Evolutionary conservation across 2,329 filamentous ascomycete genomes (phyloP).

Genomic region (Microdochium trichocladiopsis): DNA sequence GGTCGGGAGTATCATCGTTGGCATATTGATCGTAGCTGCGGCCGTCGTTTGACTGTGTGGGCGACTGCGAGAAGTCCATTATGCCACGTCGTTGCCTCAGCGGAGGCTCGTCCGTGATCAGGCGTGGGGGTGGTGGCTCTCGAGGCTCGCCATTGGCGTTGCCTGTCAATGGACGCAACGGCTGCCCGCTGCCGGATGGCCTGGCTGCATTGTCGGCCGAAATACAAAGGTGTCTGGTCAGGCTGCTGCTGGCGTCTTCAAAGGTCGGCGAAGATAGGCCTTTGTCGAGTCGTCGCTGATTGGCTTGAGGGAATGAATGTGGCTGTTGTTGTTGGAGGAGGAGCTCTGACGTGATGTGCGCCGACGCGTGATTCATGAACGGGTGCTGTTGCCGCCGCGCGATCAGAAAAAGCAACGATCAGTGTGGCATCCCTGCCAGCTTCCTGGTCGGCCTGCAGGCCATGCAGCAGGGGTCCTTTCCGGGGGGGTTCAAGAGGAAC

Average conservation of each 20-base stretch:
- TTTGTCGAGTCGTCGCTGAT: neutral
- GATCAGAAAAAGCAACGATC: neutral
- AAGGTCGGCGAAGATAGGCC: neutral
- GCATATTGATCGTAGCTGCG: slow-evolving; percentile 45
- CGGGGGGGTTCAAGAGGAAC: neutral
- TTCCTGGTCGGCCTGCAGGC: neutral
- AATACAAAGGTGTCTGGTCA: neutral
- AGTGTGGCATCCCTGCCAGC: neutral
- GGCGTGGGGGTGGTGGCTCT: slow-evolving; percentile 4
- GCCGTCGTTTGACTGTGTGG: slow-evolving; percentile 49
- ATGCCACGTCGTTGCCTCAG: slow-evolving; percentile 12
- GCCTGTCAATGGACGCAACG: slow-evolving; percentile 6
- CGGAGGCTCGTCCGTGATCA: neutral
- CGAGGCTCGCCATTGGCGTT: slow-evolving; percentile 9
- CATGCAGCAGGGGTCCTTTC: neutral
- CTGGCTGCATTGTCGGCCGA: neutral
- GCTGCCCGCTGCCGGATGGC: neutral
- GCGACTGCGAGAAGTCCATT: slow-evolving; percentile 43
- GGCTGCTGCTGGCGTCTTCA: neutral
- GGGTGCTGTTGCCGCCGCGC: neutral
- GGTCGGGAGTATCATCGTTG: slow-evolving; percentile 15
- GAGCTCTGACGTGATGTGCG: neutral
- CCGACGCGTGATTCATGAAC: neutral
- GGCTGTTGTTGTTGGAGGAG: neutral
- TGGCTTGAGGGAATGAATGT: neutral